Evolutionary conservation across 2,329 filamentous ascomycete species (phyloP), one percentile per base, ranked within the genome.

Genomic region (Bisporella sp.): DNA sequence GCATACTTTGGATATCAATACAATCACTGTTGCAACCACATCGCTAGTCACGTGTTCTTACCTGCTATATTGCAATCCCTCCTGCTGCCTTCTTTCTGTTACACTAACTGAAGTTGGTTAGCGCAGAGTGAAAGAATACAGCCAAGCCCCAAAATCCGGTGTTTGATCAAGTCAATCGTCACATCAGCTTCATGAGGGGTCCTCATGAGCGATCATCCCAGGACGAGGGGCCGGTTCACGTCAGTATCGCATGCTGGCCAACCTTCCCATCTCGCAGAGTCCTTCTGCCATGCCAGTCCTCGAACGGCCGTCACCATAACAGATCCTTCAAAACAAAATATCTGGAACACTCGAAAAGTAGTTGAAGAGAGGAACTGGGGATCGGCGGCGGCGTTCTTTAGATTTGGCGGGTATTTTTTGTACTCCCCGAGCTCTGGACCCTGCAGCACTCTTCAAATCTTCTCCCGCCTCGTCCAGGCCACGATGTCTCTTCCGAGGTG

Each of bases 391-490:
- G 46, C 32, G 42, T 50, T 45, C 31, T 50, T 53, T 53, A 32
- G 48, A 53, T 48, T 53, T 50, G 30, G 50, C 47, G 50, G 47
- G 44, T 52, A 54, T 42, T 52, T 41, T 54, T 54, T 13, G 46
- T 54, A 54, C 47, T 52, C 52, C 50, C 40, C 43, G 32, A 31
- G 41, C 43, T 54, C 44, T 54, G 31, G 42, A 40, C 51, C 43
- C 31, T 54, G 31, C 5, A 45, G 41, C 30, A 47, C 50, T 54
- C 47, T 54, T 52, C 41, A 52, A 55, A 53, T 55, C 50, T 49
- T 54, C 47, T 53, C n/a, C 48, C 41, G 45, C 40, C 51, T 54
- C 32, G 54, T 56, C 46, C 42, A 56, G 43, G 48, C 46, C 51
- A 33, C 51, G 46, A 51, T 52, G 31, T 54, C 49, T 54, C 46